Evolutionary conservation across 2,329 filamentous ascomycete species (phyloP).

Genomic region (Lasiodiplodia hormozganensis): DNA sequence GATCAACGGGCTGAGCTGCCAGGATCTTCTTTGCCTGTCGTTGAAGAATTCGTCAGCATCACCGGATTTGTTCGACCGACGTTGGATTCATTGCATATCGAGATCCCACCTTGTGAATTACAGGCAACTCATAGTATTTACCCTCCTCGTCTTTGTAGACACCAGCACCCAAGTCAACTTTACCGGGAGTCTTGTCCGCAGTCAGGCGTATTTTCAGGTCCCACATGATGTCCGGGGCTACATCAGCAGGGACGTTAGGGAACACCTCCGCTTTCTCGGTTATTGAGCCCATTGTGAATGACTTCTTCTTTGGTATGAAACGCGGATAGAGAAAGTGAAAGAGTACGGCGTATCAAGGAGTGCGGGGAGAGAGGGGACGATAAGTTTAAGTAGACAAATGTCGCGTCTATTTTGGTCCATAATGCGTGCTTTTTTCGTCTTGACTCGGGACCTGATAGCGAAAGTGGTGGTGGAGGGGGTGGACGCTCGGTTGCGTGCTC

Average conservation of each 20-base stretch:
- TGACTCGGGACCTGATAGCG: neutral
- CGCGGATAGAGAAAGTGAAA: too few relatives aligned
- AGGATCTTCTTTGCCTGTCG: neutral
- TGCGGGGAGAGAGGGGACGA: neutral
- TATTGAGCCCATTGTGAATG: neutral
- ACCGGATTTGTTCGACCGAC: neutral
- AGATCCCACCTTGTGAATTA: slow-evolving; percentile 35
- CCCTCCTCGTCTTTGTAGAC: slow-evolving; percentile 47
- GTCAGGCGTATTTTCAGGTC: slow-evolving; percentile 43
- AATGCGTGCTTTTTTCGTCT: neutral
- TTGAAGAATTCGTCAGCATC: neutral
- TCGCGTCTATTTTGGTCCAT: neutral
- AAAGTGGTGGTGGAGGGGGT: slow-evolving; percentile 1
- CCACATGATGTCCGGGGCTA: slow-evolving; percentile 42
- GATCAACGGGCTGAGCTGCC: neutral
- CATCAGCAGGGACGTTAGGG: slow-evolving; percentile 37
- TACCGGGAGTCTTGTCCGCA: slow-evolving; percentile 38
- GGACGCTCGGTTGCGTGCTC: slow-evolving; percentile 4
- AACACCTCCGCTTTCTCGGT: slow-evolving; percentile 34
- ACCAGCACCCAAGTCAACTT: slow-evolving; percentile 48
- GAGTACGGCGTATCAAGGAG: too few relatives aligned
- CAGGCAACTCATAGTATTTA: slow-evolving; percentile 42
- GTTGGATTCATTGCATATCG: too few relatives aligned
- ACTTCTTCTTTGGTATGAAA: too few relatives aligned
- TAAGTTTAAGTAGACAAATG: neutral